Percentiles rank a stretch among this genome's conserved stretches.
Conservation (phyloP, 1,284 basidiomycete genomes). For the Entoloma clypeatum region DNA sequence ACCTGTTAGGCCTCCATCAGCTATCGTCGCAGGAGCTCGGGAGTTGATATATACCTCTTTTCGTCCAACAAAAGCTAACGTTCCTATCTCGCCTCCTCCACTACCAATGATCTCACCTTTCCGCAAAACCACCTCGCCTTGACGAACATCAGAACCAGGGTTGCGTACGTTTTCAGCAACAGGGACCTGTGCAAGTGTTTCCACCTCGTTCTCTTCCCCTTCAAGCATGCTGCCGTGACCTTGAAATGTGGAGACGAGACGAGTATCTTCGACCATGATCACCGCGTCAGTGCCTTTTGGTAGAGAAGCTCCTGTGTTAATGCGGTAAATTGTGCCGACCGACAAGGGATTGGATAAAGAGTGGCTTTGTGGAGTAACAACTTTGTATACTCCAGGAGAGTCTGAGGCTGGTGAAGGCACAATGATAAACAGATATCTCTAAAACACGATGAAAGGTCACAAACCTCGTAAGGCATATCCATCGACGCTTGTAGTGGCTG, state of each 20-base stretch:
- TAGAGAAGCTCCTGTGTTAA: slow-evolving; percentile 77
- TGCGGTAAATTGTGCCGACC: slow-evolving; percentile 57
- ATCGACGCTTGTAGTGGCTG: slow-evolving; percentile 78
- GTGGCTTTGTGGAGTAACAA: slow-evolving; percentile 59
- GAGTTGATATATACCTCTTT: slow-evolving; percentile 46
- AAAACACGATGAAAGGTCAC: slow-evolving; percentile 17
- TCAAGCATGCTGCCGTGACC: slow-evolving; percentile 40
- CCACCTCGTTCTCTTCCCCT: slow-evolving; percentile 67
- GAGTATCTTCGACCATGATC: slow-evolving; percentile 91
- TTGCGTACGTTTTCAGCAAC: slow-evolving; percentile 70
- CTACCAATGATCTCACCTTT: slow-evolving; percentile 59
- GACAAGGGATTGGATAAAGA: slow-evolving; percentile 40
- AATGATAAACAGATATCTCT: neutral
- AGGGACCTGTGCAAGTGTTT: slow-evolving; percentile 61
- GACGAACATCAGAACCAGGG: slow-evolving; percentile 70
- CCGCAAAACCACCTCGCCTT: slow-evolving; percentile 65
- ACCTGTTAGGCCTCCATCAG: slow-evolving; percentile 41
- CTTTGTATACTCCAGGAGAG: slow-evolving; percentile 63
- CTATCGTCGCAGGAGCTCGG: neutral
- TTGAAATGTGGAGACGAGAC: slow-evolving; percentile 50
- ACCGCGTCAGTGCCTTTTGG: slow-evolving; percentile 74
- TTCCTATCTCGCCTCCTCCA: slow-evolving; percentile 83
- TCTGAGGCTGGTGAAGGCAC: slow-evolving; percentile 44
- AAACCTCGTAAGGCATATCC: slow-evolving; percentile 79
- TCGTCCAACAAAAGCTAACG: slow-evolving; percentile 75